Evolutionary conservation across 2,329 filamentous ascomycete genomes (phyloP), one percentile per base, ranked within the genome.

Genomic region (Fulvia fulva): DNA sequence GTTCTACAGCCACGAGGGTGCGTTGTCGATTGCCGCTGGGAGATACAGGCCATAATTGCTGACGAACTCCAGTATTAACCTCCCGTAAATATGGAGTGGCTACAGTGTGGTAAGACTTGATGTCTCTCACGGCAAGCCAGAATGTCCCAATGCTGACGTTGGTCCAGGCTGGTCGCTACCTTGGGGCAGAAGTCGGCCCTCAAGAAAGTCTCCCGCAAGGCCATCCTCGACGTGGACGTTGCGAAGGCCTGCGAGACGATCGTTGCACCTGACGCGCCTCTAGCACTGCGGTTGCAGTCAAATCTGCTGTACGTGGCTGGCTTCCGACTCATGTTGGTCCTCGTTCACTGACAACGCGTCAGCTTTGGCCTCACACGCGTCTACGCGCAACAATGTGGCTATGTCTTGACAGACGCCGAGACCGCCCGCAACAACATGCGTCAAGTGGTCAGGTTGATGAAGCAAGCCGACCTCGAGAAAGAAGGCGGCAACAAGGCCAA

Each of bases 1-100:
- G 92, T 97, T 97, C 73, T 97, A 96, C 78, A 95, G 90, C 68
- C 90, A 96, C 77, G 92, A 97, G 76, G 90, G 93, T 94, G 79
- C 71, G 87, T n/a, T 34, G 4, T 16, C n/a, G 44, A 14, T 26
- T 22, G 30, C 16, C 21, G 8, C 28, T 11, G 25, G 25, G 28
- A 46, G 46, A 44, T 25, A 43, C 19, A 14, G 50, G 37, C 52
- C 51, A 51, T 56, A 44, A 52, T 23, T 28, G 53, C 58, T 61
- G 55, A 63, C 55, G n/a, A 26, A 41, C 21, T 28, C 54, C 47
- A 86, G 84, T 99, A 59, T 84, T 99, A 56, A 94, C 87, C 3
- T 93, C 84, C 62, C 86, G 86, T 70, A 88, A 94, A 72, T 89
- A 97, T 83, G 94, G 94, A 56, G 89, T 99, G 57, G 89, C 93